A percentile compares a stretch with the other conserved stretches of the same genome.
Evolutionary conservation across 257 asterid genomes (phyloP).

Genomic region (Apocynum venetum): DNA sequence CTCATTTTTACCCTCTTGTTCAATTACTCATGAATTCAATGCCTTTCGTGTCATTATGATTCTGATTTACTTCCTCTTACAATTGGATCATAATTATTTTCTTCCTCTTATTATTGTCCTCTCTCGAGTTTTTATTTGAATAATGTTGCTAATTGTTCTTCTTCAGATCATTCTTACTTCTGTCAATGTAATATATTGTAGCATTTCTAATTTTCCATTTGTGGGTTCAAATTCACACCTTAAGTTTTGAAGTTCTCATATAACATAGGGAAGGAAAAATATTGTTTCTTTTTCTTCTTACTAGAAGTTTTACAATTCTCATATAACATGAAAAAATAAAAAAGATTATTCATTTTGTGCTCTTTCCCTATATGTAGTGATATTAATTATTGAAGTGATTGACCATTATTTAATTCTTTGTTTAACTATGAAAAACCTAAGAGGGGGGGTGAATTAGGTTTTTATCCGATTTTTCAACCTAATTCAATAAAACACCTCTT

Average conservation of each 20-base stretch:
- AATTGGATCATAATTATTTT: background rate
- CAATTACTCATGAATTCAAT: too few relatives aligned
- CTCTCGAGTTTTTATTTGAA: background rate
- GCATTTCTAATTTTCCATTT: background rate
- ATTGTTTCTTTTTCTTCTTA: too few relatives aligned
- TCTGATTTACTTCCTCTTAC: background rate
- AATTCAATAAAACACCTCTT: too few relatives aligned
- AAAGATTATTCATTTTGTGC: background rate
- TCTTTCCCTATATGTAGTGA: background rate
- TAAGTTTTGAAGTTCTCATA: background rate
- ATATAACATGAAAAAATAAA: background rate
- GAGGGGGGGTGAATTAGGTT: too few relatives aligned
- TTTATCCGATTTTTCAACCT: too few relatives aligned
- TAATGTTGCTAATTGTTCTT: background rate
- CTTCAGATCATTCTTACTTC: background rate
- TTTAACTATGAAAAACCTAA: too few relatives aligned
- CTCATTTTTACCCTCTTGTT: conserved; percentile 6
- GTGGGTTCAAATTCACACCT: background rate
- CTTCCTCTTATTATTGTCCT: background rate
- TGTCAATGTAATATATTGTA: background rate
- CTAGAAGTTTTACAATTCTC: too few relatives aligned
- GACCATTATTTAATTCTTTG: background rate
- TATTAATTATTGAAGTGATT: background rate
- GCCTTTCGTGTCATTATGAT: too few relatives aligned
- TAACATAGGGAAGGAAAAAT: too few relatives aligned